Evolutionary conservation across 768 basidiomycete genomes (phyloP), one percentile per base, ranked within the genome.

Genomic region (Hirschioporus abietinus): DNA sequence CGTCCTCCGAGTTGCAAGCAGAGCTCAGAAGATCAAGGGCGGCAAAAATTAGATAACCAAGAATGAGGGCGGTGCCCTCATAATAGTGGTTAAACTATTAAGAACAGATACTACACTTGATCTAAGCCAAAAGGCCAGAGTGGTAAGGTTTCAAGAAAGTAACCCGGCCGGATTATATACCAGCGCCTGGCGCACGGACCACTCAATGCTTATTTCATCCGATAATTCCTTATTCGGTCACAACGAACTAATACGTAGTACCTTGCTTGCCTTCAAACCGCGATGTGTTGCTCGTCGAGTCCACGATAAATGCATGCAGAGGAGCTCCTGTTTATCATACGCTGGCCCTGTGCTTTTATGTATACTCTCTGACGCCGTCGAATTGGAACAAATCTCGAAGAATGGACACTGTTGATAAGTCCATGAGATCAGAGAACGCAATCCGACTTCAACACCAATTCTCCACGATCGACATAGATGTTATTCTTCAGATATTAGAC

Each of bases 61-160:
- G 67, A 67, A 71, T 68, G 71, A 71, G 66, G 67, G 68, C 75
- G 68, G 70, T 73, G 74, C 67, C 67, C 67, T 73, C 71, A 72
- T 76, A 71, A 71, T 71, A 76, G 74, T 73, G 73, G 75, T 77
- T 75, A 76, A 75, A 75, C 83, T 86, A 80, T 81, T 80, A 84
- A 86, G 84, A 86, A 86, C 85, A 86, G 86, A 86, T 87, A 86
- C 86, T 87, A 86, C 86, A 86, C 86, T 86, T 87, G 86, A 86
- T 87, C 86, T 86, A 86, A 86, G 85, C 86, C 85, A 86, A 84
- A 83, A 84, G 84, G 84, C 84, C 83, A 80, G 80, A 81, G 80
- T 80, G 80, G 80, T 80, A 72, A 76, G 60, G 60, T 6, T 6
- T 52, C 42, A 52, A 20, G 4, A 52, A 52, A 52, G 15, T 52